These are phyloP conservation scores for Tricholomella constricta DNA, from an alignment of 768 basidiomycete species.

Conservation along the genomic window DNA sequence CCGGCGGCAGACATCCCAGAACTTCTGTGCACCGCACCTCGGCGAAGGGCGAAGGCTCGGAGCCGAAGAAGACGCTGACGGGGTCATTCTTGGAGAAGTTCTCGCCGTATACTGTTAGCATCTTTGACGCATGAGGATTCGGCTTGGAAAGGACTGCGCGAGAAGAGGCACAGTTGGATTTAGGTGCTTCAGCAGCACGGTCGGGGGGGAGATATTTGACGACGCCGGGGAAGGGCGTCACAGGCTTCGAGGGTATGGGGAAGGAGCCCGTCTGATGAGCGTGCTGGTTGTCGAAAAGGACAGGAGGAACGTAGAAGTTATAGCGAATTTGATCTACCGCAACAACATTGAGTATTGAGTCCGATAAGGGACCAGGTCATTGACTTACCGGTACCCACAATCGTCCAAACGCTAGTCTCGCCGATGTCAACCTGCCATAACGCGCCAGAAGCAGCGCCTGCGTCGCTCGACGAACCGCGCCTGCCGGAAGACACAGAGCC, in stretches of 20 bases:
- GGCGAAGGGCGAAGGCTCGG: constrained; percentile 83
- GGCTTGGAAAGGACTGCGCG: constrained; percentile 75
- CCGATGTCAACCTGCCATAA: constrained; percentile 91
- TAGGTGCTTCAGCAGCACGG: constrained; percentile 81
- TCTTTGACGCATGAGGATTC: constrained; percentile 74
- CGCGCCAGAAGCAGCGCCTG: constrained; percentile 73
- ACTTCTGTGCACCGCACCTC: constrained; percentile 89
- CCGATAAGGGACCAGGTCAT: constrained; percentile 7
- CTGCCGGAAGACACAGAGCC: constrained; percentile 68
- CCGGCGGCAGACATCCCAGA: constrained; percentile 78
- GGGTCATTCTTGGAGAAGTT: constrained; percentile 86
- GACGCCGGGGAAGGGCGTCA: constrained; percentile 84
- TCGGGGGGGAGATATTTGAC: constrained; percentile 92
- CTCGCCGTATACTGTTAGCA: constrained; percentile 87
- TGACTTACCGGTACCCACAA: constrained; percentile 81
- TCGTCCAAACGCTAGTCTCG: constrained; percentile 93
- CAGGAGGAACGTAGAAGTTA: constrained; percentile 90
- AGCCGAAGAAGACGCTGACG: constrained; percentile 82
- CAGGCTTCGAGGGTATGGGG: constrained; percentile 78
- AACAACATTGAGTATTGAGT: constrained; percentile 17
- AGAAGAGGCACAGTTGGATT: constrained; percentile 65
- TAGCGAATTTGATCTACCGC: constrained; percentile 82
- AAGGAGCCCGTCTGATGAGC: constrained; percentile 71
- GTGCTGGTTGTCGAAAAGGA: constrained; percentile 79
- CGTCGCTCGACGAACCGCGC: constrained; percentile 66